Percentiles rank a stretch among this genome's conserved stretches.
phyloP scores from a whole-genome alignment of 2,329 filamentous ascomycete genomes.

The Graphilbum ipis-grandicollis region DNA sequence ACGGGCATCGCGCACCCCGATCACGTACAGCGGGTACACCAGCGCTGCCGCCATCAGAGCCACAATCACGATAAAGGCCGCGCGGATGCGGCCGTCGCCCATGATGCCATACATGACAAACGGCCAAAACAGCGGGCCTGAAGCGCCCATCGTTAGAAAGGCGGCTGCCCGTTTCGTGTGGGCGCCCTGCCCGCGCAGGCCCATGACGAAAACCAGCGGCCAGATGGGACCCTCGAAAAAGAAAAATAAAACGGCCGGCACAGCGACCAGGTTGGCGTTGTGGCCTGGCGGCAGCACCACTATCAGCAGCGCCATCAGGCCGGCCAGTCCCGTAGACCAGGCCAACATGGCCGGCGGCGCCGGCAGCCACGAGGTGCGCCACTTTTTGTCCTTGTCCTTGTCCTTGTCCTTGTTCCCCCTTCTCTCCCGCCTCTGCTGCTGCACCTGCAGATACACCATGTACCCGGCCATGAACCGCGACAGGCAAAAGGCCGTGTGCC shows the following conservation, averaged over 20 bases:
- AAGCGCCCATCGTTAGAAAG: constrained; percentile 60
- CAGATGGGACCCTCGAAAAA: constrained; percentile 74
- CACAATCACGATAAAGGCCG: constrained; percentile 47
- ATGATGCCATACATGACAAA: constrained; percentile 56
- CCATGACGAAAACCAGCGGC: constrained; percentile 65
- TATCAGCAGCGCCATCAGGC: constrained; percentile 34
- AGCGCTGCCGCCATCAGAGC: constrained; percentile 28
- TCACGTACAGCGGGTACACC: constrained; percentile 31
- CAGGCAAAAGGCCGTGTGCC: constrained; percentile 54
- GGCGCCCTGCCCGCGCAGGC: constrained; percentile 63
- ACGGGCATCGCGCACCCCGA: constrained; percentile 26
- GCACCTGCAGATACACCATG: constrained; percentile 40
- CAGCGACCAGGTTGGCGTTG: constrained; percentile 30
- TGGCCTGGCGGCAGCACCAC: constrained; percentile 22
- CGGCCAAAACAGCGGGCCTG: constrained; percentile 57
- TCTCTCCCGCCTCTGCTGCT: constrained; percentile 12
- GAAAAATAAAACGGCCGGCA: constrained; percentile 53
- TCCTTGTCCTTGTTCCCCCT: too few relatives aligned
- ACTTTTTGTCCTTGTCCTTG: constrained; percentile 2
- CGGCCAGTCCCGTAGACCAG: constrained; percentile 41
- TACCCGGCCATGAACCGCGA: constrained; percentile 53
- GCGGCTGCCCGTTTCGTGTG: constrained; percentile 65
- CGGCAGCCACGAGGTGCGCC: constrained; percentile 28
- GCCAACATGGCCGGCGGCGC: constrained; percentile 54
- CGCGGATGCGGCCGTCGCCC: constrained; percentile 40